Evolutionary conservation across 1,139 yeast genomes (phyloP).

Genomic region (Pichia kudriavzevii): DNA sequence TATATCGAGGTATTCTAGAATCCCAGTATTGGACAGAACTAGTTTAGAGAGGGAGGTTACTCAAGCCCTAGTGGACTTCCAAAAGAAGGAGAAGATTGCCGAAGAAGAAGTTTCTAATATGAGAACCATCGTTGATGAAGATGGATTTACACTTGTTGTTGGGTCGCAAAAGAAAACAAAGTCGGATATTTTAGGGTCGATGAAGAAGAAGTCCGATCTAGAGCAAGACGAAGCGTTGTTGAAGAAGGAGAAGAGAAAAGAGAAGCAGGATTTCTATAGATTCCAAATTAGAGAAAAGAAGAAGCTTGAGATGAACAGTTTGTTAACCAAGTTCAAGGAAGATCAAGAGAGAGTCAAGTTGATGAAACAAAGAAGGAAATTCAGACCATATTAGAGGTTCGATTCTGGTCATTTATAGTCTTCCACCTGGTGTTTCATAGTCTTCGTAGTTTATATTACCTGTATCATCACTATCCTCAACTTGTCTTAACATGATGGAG

Average conservation of each 20-base stretch:
- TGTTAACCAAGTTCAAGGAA: conserved; percentile 73
- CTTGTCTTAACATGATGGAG: conserved; percentile 84
- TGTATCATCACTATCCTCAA: conserved; percentile 45
- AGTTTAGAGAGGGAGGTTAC: conserved; percentile 47
- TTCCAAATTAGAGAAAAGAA: conserved; percentile 93
- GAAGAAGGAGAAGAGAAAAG: conserved; percentile 68
- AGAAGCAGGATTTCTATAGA: conserved; percentile 87
- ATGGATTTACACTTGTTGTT: conserved; percentile 87
- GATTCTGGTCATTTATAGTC: conserved; percentile 27
- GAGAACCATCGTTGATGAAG: conserved; percentile 72
- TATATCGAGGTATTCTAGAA: conserved; percentile 14
- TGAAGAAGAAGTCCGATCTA: conserved; percentile 39
- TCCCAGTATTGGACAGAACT: conserved; percentile 37
- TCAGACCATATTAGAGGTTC: conserved; percentile 61
- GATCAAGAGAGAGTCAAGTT: conserved; percentile 80
- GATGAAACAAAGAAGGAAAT: conserved; percentile 74
- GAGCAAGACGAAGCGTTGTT: conserved; percentile 42
- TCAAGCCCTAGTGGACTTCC: conserved; percentile 57
- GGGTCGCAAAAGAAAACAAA: conserved; percentile 79
- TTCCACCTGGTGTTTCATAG: conserved; percentile 47
- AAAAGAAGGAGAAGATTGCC: conserved; percentile 61
- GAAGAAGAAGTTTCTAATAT: conserved; percentile 48
- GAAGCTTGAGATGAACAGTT: conserved; percentile 85
- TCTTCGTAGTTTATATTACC: conserved; percentile 13
- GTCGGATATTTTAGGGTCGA: conserved; percentile 55